A percentile compares a stretch with the other conserved stretches of the same genome.
phyloP scores from a whole-genome alignment of 208 protist genomes.

The Wallacemonas sp. region DNA sequence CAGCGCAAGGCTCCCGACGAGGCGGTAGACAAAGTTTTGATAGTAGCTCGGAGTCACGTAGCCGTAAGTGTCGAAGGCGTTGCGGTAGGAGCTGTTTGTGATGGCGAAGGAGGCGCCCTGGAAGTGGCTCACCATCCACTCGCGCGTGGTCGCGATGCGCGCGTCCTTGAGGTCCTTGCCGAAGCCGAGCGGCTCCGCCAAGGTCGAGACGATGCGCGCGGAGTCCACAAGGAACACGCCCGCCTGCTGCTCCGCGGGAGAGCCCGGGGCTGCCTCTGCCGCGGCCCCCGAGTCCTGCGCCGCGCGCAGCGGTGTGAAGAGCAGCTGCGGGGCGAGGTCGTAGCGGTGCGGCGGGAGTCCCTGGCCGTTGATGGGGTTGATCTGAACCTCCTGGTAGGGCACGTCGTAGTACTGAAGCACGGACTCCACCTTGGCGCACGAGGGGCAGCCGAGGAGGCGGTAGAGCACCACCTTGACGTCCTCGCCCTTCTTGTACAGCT shows the following conservation, averaged over 20 bases:
- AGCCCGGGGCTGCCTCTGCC: slow-evolving; percentile 3
- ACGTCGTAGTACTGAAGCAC: slow-evolving; percentile 69
- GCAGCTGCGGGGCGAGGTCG: slow-evolving; percentile 71
- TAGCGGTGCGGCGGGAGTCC: slow-evolving; percentile 72
- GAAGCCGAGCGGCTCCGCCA: slow-evolving; percentile 61
- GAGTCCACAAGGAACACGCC: slow-evolving; percentile 71
- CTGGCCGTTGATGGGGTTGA: slow-evolving; percentile 70
- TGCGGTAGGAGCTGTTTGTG: slow-evolving; percentile 57
- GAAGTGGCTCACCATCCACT: slow-evolving; percentile 76
- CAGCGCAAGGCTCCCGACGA: slow-evolving; percentile 55
- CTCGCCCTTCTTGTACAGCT: slow-evolving; percentile 20
- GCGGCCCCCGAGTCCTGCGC: background rate
- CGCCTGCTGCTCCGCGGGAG: background rate
- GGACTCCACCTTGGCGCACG: slow-evolving; percentile 84
- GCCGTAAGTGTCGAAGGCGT: slow-evolving; percentile 61
- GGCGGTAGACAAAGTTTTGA: slow-evolving; percentile 59
- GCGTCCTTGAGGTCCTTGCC: slow-evolving; percentile 45
- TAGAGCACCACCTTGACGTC: slow-evolving; percentile 66
- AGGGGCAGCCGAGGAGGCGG: slow-evolving; percentile 80
- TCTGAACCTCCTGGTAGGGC: slow-evolving; percentile 59
- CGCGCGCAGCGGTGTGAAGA: slow-evolving; percentile 34
- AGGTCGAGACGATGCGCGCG: slow-evolving; percentile 41
- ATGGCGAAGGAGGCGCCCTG: slow-evolving; percentile 71
- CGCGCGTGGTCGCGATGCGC: slow-evolving; percentile 45
- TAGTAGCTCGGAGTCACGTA: slow-evolving; percentile 59